phyloP scores from a whole-genome alignment of 148 eudicot species.

The Rhododendron griersonianum region DNA sequence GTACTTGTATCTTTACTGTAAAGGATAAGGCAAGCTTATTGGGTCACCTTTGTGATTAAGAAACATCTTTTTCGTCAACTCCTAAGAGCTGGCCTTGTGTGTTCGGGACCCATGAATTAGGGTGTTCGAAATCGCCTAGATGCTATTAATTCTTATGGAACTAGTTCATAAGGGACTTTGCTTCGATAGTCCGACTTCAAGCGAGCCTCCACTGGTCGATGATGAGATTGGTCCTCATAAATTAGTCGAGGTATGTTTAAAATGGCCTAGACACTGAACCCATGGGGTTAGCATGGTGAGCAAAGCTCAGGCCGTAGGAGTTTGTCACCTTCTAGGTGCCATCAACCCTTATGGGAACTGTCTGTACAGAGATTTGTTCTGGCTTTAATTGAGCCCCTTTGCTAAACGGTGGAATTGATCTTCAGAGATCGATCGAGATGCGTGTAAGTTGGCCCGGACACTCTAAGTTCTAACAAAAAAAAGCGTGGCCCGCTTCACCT shows the following conservation, averaged over 20 bases:
- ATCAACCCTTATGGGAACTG: background rate
- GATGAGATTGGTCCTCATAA: background rate
- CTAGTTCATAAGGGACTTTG: background rate
- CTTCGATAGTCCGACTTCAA: background rate
- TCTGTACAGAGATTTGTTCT: background rate
- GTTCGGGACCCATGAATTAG: background rate
- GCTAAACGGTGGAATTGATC: background rate
- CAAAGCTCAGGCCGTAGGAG: background rate
- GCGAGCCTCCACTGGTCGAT: background rate
- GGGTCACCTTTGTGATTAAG: background rate
- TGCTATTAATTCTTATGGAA: background rate
- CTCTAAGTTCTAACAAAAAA: background rate
- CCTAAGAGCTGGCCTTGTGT: background rate
- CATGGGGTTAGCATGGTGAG: background rate
- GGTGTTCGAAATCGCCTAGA: background rate
- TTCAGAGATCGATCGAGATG: background rate
- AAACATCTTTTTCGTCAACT: background rate
- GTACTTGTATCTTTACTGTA: too few relatives aligned
- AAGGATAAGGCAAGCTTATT: background rate
- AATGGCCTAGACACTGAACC: background rate
- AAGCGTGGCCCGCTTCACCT: background rate
- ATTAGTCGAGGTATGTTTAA: background rate
- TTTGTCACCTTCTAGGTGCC: background rate
- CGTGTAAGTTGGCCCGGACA: accelerated
- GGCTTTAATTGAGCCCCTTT: background rate